phyloP scores from a whole-genome alignment of 129 eudicot species.

The Tagetes erecta region DNA sequence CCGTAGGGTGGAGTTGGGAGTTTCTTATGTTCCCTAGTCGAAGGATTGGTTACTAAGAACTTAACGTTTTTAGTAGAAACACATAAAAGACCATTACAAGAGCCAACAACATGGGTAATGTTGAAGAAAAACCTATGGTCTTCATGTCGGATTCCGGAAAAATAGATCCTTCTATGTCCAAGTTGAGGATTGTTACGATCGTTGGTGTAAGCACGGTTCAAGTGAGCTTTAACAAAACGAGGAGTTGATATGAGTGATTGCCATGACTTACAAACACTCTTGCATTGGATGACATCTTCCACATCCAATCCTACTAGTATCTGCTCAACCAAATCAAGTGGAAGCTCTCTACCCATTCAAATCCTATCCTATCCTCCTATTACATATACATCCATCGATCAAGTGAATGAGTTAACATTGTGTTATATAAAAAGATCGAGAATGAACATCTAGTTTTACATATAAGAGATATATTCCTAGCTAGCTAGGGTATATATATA shows the following conservation, averaged over 20 bases:
- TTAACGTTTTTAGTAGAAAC: not conserved
- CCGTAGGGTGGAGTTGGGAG: not conserved
- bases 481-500: too few species aligned
- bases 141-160: too few species aligned
- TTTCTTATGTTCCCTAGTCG: not conserved
- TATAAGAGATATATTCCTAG: too few species aligned
- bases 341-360: not conserved
- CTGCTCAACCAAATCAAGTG: not conserved
- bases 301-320: not conserved
- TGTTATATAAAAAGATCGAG: too few species aligned
- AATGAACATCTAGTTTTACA: too few species aligned
- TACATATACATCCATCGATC: too few species aligned
- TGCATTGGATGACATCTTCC: not conserved
- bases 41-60: not conserved
- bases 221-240: not conserved
- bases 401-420: too few species aligned
- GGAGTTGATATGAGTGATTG: not conserved
- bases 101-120: not conserved
- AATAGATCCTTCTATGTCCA: not conserved
- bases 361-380: too few species aligned
- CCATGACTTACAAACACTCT: constrained; percentile 3
- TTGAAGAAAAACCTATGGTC: too few species aligned
- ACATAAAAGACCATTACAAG: not conserved
- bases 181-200: not conserved
- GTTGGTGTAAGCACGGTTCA: not conserved